Conservation (phyloP, 2,329 filamentous ascomycete genomes). For the Verticillium longisporum region DNA sequence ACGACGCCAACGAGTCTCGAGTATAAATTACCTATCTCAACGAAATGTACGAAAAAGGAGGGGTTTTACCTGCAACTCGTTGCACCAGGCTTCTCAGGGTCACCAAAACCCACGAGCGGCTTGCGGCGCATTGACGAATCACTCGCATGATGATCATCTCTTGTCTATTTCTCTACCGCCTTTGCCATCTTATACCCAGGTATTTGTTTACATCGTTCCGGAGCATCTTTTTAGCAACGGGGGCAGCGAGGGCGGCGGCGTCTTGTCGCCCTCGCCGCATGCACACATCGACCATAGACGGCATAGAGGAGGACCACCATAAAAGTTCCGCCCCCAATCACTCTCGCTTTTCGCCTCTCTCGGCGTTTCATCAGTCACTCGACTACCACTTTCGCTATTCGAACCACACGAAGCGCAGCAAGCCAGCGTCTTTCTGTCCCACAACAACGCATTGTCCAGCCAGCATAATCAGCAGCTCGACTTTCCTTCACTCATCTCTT, state of each 20-base stretch:
- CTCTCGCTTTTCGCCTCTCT: not conserved
- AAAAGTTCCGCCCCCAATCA: slow-evolving; percentile 5
- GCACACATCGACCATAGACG: slow-evolving; percentile 12
- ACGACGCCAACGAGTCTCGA: not conserved
- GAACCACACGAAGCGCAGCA: not conserved
- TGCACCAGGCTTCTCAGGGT: not conserved
- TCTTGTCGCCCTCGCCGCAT: not conserved
- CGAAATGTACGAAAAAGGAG: not conserved
- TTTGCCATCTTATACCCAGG: slow-evolving; percentile 14
- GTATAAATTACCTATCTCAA: not conserved
- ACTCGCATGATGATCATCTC: slow-evolving; percentile 11
- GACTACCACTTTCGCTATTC: not conserved
- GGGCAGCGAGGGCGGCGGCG: not conserved
- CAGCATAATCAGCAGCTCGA: not conserved
- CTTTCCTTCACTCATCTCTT: slow-evolving; percentile 1
- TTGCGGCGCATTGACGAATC: slow-evolving; percentile 11
- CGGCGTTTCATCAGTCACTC: not conserved
- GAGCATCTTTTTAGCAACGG: slow-evolving; percentile 10
- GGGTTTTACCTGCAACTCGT: not conserved
- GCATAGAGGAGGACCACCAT: slow-evolving; percentile 8
- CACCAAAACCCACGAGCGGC: slow-evolving; percentile 2
- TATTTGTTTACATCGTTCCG: slow-evolving; percentile 9
- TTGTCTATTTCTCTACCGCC: slow-evolving; percentile 5
- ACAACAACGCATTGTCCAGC: slow-evolving; percentile 6
- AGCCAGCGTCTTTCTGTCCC: slow-evolving; percentile 4